Evolutionary conservation across 73 alveolate species (phyloP).

Genomic region (Symbiodinium pilosum): DNA sequence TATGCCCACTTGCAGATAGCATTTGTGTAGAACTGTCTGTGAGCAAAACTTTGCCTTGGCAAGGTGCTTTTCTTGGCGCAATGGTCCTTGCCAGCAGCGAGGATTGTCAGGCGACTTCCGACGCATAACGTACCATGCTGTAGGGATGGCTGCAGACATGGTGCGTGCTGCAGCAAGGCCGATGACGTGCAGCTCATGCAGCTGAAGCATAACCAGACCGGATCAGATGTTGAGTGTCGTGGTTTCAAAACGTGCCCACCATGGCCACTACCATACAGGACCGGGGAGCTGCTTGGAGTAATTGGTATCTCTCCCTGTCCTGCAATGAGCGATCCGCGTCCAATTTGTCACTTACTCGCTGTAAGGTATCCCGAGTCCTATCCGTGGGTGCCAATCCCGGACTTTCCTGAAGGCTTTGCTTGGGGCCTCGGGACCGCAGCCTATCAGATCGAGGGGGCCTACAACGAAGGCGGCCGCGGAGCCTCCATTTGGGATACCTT

Average conservation of each 20-base stretch:
- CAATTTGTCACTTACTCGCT: too few species aligned
- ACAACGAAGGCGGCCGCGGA: slow-evolving; percentile 78
- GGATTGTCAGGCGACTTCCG: background rate
- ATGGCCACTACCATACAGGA: slow-evolving; percentile 58
- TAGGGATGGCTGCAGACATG: too few species aligned
- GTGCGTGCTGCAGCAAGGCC: background rate
- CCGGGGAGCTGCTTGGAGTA: background rate
- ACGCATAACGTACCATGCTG: too few species aligned
- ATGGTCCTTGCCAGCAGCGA: background rate
- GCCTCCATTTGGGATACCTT: slow-evolving; percentile 80
- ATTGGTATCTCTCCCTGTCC: too few species aligned
- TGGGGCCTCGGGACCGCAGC: slow-evolving; percentile 22
- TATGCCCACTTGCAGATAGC: too few species aligned
- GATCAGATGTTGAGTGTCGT: background rate
- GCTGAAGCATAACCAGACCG: background rate
- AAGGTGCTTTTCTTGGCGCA: background rate
- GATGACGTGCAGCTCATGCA: background rate
- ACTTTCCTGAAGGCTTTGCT: slow-evolving; percentile 45
- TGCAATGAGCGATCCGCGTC: too few species aligned
- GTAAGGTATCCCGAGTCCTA: background rate
- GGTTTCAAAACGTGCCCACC: slow-evolving; percentile 38
- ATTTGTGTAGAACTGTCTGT: too few species aligned
- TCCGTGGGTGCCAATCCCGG: slow-evolving; percentile 11
- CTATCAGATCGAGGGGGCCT: slow-evolving; percentile 85
- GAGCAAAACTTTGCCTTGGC: too few species aligned